Evolutionary conservation across 2,329 filamentous ascomycete genomes (phyloP).

Genomic region (Coniella lustricola): DNA sequence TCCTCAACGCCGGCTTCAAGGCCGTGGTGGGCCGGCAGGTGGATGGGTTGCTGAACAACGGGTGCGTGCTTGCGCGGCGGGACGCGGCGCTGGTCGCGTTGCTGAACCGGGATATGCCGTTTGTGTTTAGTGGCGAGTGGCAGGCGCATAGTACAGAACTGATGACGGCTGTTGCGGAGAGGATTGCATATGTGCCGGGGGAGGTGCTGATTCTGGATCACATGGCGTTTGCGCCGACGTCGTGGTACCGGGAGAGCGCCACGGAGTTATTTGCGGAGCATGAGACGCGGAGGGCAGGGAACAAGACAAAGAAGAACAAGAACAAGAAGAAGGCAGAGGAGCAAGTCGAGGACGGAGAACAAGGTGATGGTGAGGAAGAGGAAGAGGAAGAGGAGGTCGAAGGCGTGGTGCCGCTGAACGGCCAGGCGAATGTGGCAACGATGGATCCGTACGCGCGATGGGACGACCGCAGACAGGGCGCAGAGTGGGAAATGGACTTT

Average conservation of each 20-base stretch:
- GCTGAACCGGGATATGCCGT: constrained; percentile 16
- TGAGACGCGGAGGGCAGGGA: neutral
- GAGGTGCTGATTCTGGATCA: constrained; percentile 23
- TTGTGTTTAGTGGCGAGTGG: constrained; percentile 22
- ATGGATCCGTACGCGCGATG: neutral
- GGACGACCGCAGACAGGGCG: neutral
- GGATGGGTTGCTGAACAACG: constrained; percentile 8
- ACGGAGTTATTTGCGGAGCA: constrained; percentile 4
- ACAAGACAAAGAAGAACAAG: neutral
- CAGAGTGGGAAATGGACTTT: constrained; percentile 14
- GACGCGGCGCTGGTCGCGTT: constrained; percentile 18
- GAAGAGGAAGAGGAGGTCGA: neutral
- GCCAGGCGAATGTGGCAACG: neutral
- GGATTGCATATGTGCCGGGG: constrained; percentile 17
- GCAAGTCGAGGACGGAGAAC: neutral
- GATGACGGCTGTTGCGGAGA: constrained; percentile 22
- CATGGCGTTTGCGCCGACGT: constrained; percentile 21
- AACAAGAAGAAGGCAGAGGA: neutral
- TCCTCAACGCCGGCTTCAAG: constrained; percentile 20
- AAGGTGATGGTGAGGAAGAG: no score
- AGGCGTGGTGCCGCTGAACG: neutral
- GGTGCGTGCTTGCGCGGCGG: constrained; percentile 11
- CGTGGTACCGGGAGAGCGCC: constrained; percentile 17
- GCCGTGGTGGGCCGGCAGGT: constrained; percentile 22
- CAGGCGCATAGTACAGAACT: constrained; percentile 18